Conservation (phyloP, 352 stramenopile species). For the Phytophthora citricola region DNA sequence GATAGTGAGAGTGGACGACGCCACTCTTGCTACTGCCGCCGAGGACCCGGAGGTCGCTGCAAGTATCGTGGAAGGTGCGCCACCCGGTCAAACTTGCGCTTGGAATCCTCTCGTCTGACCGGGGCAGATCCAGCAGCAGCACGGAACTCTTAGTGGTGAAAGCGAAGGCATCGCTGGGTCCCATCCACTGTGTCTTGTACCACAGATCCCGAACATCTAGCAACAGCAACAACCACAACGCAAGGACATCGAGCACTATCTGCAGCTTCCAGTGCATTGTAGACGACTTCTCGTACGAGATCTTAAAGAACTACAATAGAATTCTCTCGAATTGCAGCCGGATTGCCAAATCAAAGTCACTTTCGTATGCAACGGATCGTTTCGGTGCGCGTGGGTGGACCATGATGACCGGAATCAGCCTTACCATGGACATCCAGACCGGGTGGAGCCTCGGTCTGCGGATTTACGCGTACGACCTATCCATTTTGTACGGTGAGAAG, state of each 20-base stretch:
- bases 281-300: conserved; percentile 7
- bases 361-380: conserved; percentile 11
- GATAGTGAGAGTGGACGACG: conserved; percentile 32
- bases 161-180: conserved; percentile 48
- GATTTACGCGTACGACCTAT: too few species aligned
- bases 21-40: conserved; percentile 18
- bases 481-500: too few species aligned
- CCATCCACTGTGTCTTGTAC: conserved; percentile 67
- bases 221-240: conserved; percentile 45
- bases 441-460: too few species aligned
- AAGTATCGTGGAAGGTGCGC: conserved; percentile 48
- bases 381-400: conserved; percentile 24
- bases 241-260: conserved; percentile 30
- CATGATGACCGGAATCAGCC: not conserved
- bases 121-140: conserved; percentile 12
- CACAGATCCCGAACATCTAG: conserved; percentile 55
- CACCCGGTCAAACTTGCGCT: conserved; percentile 40
- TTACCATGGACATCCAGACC: not conserved
- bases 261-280: conserved; percentile 39
- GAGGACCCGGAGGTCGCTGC: conserved; percentile 34
- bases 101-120: not conserved
- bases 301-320: too few species aligned
- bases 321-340: too few species aligned
- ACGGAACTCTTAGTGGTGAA: conserved; percentile 41
- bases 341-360: too few species aligned